Percentiles rank a stretch among this genome's conserved stretches.
These are phyloP conservation scores for Lepidium sativum DNA, from an alignment of 345 rosid species.

Conservation along the genomic window DNA sequence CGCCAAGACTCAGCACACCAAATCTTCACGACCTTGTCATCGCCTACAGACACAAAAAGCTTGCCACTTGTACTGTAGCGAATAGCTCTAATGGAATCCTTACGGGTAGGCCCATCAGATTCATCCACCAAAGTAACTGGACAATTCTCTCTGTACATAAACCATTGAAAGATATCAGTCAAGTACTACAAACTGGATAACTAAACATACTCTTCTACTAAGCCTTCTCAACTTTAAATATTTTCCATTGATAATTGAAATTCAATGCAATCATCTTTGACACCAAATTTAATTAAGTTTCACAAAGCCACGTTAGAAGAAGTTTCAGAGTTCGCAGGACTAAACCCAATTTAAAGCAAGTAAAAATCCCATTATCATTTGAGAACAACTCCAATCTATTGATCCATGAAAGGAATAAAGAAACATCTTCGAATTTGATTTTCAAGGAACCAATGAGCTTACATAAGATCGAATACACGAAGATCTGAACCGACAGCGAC, in stretches of 20 bases:
- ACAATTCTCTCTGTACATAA: constrained; percentile 36
- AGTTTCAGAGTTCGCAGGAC: neutral
- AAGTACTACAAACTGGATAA: neutral
- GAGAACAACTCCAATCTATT: neutral
- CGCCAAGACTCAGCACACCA: constrained; percentile 81
- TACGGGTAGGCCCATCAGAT: constrained; percentile 41
- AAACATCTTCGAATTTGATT: neutral
- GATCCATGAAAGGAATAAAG: neutral
- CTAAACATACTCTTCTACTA: neutral
- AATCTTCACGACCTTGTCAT: constrained; percentile 84
- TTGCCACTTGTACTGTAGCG: constrained; percentile 56
- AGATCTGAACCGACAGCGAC: constrained; percentile 83
- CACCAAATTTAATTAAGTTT: too few relatives aligned
- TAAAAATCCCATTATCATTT: neutral
- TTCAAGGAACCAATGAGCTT: constrained; percentile 7
- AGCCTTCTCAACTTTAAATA: neutral
- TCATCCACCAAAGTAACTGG: constrained; percentile 57
- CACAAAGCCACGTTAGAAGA: neutral
- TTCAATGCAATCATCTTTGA: too few relatives aligned
- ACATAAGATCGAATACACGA: constrained; percentile 72
- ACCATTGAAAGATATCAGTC: neutral
- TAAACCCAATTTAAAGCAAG: neutral
- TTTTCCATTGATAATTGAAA: neutral
- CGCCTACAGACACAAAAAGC: constrained; percentile 82
- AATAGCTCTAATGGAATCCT: constrained; percentile 81